Evolutionary conservation across 345 rosid species (phyloP).

Genomic region (Kernera saxatilis): DNA sequence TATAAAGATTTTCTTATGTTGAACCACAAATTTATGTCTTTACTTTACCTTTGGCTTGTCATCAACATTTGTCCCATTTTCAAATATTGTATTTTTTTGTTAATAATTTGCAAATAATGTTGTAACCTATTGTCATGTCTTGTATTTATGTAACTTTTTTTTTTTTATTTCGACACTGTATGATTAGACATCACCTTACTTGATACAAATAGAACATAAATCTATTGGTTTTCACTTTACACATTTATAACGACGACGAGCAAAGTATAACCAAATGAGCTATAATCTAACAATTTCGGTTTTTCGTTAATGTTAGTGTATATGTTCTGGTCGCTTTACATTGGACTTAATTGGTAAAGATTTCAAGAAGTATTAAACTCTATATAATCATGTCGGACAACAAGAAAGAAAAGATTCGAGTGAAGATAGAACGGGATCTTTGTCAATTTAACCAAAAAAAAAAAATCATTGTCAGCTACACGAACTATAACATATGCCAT

Average conservation of each 20-base stretch:
- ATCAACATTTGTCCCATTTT: conserved; percentile 13
- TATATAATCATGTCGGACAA: too few relatives aligned
- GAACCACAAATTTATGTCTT: neutral
- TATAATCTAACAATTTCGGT: too few relatives aligned
- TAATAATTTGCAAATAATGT: too few relatives aligned
- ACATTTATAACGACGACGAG: too few relatives aligned
- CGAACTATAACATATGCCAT: too few relatives aligned
- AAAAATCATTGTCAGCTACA: too few relatives aligned
- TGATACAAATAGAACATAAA: neutral
- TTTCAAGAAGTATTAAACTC: too few relatives aligned
- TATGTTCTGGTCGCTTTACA: neutral
- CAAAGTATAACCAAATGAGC: too few relatives aligned
- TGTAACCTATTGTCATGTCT: neutral
- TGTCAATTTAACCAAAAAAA: too few relatives aligned
- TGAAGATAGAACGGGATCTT: too few relatives aligned
- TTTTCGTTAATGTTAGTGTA: neutral
- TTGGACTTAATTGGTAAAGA: neutral
- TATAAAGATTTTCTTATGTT: neutral
- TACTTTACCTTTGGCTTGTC: conserved; percentile 10
- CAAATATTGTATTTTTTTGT: neutral
- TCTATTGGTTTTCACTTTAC: neutral
- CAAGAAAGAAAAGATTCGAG: too few relatives aligned
- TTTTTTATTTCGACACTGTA: neutral
- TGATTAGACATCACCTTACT: conserved; percentile 13
- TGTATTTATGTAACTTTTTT: neutral